Evolutionary conservation across 2,329 filamentous ascomycete species (phyloP).

Genomic region (Calycina marina): DNA sequence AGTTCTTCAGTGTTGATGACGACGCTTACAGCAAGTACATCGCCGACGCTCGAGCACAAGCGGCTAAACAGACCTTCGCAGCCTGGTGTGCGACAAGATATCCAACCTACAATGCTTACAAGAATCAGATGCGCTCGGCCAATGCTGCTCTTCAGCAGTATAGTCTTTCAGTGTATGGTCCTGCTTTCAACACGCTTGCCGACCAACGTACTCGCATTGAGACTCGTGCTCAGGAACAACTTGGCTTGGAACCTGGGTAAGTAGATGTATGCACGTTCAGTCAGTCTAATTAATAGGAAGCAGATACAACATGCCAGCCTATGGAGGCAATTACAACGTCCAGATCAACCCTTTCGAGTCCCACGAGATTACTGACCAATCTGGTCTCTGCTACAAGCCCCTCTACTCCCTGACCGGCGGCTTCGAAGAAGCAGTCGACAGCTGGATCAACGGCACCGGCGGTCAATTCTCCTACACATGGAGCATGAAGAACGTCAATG

Average conservation of each 20-base stretch:
- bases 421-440: conserved; percentile 4
- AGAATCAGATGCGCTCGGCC: conserved; percentile 3
- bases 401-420: conserved; percentile 3
- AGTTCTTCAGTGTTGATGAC: conserved; percentile 2
- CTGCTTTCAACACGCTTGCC: conserved; percentile 3
- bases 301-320: conserved; percentile 6
- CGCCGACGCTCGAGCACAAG: conserved; percentile 5
- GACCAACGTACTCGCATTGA: conserved; percentile 5
- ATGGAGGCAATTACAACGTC: conserved; percentile 3
- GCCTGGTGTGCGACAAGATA: conserved; percentile 3
- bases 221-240: conserved; percentile 3
- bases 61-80: conserved; percentile 4
- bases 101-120: conserved; percentile 3
- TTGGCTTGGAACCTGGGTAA: background rate
- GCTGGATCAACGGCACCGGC: conserved; percentile 6
- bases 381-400: conserved; percentile 6
- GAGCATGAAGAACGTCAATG: conserved; percentile 5
- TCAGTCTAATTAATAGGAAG: background rate
- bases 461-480: conserved; percentile 2
- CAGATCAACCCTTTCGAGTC: conserved; percentile 1
- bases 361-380: conserved; percentile 3
- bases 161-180: conserved; percentile 4
- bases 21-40: conserved; percentile 4
- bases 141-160: conserved; percentile 6
- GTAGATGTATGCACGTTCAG: background rate